phyloP scores from a whole-genome alignment of 805 yeast genomes.

The Scheffersomyces stipitis region DNA sequence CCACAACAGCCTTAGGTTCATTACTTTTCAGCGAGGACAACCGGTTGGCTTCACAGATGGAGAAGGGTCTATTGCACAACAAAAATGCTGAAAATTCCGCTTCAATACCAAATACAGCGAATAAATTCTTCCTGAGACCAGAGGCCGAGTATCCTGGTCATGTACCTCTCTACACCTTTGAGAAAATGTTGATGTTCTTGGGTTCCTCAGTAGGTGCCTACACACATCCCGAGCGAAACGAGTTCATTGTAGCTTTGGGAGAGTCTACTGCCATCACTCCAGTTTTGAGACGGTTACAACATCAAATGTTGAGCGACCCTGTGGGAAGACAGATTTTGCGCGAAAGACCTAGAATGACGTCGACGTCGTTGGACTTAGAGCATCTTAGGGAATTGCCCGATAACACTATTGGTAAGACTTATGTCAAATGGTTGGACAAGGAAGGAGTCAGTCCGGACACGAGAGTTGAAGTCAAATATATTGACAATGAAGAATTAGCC shows the following conservation, averaged over 20 bases:
- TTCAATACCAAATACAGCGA: conserved; percentile 29
- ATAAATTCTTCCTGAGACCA: conserved; percentile 37
- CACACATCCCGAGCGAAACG: conserved; percentile 73
- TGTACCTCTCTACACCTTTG: conserved; percentile 67
- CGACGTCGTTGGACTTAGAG: conserved; percentile 64
- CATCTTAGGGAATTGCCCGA: conserved; percentile 58
- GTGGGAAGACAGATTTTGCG: conserved; percentile 75
- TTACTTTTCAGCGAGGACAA: conserved; percentile 44
- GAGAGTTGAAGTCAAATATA: conserved; percentile 80
- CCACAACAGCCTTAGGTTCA: conserved; percentile 23
- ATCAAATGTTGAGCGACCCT: conserved; percentile 71
- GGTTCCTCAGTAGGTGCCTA: conserved; percentile 80
- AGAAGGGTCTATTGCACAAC: conserved; percentile 46
- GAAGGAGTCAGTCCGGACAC: conserved; percentile 96
- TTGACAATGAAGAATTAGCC: conserved; percentile 87
- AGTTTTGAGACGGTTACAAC: conserved; percentile 61
- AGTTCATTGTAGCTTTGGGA: conserved; percentile 79
- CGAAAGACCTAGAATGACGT: conserved; percentile 82
- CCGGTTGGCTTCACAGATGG: conserved; percentile 61
- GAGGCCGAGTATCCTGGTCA: conserved; percentile 68
- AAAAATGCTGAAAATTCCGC: conserved; percentile 15
- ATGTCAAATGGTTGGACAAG: conserved; percentile 73
- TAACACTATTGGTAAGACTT: conserved; percentile 76
- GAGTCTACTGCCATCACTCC: conserved; percentile 82
- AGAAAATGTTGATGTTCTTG: conserved; percentile 60